A percentile compares a stretch with the other conserved stretches of the same genome.
Conservation (phyloP, 345 rosid species). For the Dimocarpus longan region DNA sequence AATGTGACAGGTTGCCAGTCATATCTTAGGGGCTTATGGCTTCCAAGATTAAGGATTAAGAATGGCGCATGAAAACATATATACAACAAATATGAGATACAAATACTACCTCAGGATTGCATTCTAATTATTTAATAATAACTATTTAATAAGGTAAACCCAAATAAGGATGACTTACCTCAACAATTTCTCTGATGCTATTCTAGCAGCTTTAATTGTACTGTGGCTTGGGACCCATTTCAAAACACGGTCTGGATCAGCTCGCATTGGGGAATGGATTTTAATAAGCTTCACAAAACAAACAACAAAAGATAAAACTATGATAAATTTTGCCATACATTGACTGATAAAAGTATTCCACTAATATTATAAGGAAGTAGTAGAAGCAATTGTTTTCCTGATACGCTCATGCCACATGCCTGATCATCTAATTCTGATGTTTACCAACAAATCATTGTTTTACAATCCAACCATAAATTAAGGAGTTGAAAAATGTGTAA, state of each 20-base stretch:
- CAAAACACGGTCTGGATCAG: constrained; percentile 70
- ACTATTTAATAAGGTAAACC: background rate
- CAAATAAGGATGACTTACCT: constrained; percentile 43
- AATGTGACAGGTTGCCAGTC: background rate
- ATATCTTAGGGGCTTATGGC: background rate
- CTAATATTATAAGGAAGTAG: background rate
- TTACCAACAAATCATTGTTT: background rate
- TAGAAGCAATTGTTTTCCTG: background rate
- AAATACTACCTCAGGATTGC: background rate
- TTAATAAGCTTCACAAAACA: constrained; percentile 65
- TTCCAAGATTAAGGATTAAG: background rate
- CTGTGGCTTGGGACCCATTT: constrained; percentile 68
- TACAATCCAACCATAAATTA: background rate
- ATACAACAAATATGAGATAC: background rate
- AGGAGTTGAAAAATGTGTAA: background rate
- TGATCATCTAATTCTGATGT: constrained; percentile 1
- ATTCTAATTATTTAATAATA: background rate
- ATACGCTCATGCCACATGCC: background rate
- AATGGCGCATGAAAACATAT: background rate
- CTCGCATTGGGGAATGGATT: constrained; percentile 95
- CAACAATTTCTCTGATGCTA: constrained; percentile 83
- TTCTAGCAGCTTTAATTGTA: constrained; percentile 72
- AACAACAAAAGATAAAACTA: constrained; percentile 17
- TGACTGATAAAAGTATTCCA: background rate
- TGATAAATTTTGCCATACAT: background rate